Conservation (phyloP, 2,329 filamentous ascomycete genomes). For the Monosporascus sp. region DNA sequence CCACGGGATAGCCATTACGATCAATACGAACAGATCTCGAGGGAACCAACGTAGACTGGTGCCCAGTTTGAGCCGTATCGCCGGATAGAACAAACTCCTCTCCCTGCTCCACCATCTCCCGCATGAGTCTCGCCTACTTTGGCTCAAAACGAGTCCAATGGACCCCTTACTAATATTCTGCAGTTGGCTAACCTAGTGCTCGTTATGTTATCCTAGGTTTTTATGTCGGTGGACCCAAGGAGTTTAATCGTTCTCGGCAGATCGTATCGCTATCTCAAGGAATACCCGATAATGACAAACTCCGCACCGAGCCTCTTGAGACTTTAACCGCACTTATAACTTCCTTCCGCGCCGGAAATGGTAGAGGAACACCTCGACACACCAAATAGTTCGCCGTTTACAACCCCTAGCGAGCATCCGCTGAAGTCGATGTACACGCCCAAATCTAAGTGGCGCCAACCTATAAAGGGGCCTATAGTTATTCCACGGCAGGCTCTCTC, state of each 20-base stretch:
- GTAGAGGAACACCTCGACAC: background rate
- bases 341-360: background rate
- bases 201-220: background rate
- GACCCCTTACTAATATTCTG: background rate
- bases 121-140: too few species aligned
- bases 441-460: too few species aligned
- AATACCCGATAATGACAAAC: background rate
- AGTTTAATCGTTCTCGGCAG: too few species aligned
- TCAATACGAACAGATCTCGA: background rate
- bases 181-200: background rate
- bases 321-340: background rate
- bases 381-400: background rate
- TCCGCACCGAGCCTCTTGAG: background rate
- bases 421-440: background rate
- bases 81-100: background rate
- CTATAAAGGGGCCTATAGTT: too few species aligned
- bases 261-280: too few species aligned
- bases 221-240: too few species aligned
- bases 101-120: background rate
- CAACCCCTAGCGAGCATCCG: background rate
- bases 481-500: too few species aligned
- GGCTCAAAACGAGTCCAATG: too few species aligned
- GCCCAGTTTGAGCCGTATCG: background rate
- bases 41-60: background rate
- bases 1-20: background rate